Evolutionary conservation across 1,284 basidiomycete species (phyloP), one percentile per base, ranked within the genome.

Genomic region (Malassezia japonica): DNA sequence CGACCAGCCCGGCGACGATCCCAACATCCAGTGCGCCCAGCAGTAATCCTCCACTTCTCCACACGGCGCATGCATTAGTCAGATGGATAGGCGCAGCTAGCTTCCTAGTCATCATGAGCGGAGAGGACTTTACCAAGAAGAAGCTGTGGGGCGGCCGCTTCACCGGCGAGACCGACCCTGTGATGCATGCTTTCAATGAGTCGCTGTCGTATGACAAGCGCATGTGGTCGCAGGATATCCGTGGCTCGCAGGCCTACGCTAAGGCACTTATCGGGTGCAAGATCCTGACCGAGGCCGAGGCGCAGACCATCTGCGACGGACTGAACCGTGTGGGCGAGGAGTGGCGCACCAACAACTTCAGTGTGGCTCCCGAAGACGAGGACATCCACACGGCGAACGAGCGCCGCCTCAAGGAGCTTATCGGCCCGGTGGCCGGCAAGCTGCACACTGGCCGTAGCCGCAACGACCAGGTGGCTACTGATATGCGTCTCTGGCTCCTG

Each of bases 371-470:
- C 13, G 89, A 92, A 63, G 92, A 98, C 70, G 92, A 98, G 70
- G 92, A 98, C 70, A 96, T 98, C 56, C 92, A 98, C 74, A 98
- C 92, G n/a, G 94, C 94, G 51, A 98, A 98, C 70, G 92, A 98
- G 75, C 84, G 94, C 47, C 81, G 92, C 27, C 76, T 98, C 62
- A 87, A 83, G 60, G 92, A 98, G 77, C 76, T 96, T 54, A 88
- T 98, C 53, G 92, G 92, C 0, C 54, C 67, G 41, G 72, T 72
- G 12, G 74, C 73, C 8, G 74, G 74, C 35, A 70, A 68, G 60
- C 62, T 71, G 12, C 92, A 98, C 74, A 98, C 94, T 0, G 94
- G 92, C 32, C 82, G 92, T 50, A 91, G 87, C 54, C 81, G 92
- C 48, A 98, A 98, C 74, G 92, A 98, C 74, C 92, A 98, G 75